phyloP scores from a whole-genome alignment of 2,329 filamentous ascomycete genomes.

The Graphiopsis chlorocephala region DNA sequence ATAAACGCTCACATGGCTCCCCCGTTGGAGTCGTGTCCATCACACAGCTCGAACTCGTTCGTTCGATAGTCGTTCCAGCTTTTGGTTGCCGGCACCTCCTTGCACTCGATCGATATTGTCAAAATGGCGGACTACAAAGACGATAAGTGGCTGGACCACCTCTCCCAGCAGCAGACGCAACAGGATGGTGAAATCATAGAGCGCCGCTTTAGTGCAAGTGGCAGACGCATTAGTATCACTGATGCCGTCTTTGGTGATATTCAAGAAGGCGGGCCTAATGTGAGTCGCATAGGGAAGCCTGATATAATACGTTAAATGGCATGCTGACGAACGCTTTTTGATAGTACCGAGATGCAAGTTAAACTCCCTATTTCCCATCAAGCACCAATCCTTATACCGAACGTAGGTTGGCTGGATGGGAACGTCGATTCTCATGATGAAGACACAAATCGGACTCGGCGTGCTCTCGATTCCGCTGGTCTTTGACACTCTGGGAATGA shows the following conservation, averaged over 20 bases:
- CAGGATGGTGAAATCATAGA: conserved; percentile 3
- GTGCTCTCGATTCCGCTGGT: conserved; percentile 49
- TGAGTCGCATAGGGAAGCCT: not conserved
- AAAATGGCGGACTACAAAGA: conserved; percentile 10
- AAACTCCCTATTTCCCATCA: not conserved
- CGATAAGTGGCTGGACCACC: conserved; percentile 9
- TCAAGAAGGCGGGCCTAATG: conserved; percentile 19
- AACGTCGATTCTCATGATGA: conserved; percentile 47
- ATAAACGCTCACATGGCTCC: not conserved
- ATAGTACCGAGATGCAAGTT: conserved; percentile 2
- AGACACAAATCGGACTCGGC: conserved; percentile 46
- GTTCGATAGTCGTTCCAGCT: not conserved
- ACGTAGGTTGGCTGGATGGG: conserved; percentile 49
- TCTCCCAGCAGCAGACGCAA: not conserved
- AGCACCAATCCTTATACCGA: not conserved
- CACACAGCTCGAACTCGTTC: not conserved
- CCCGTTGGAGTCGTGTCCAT: not conserved
- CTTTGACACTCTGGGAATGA: conserved; percentile 47
- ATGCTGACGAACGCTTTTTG: not conserved
- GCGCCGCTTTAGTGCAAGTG: conserved; percentile 9
- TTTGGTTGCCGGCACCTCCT: not conserved
- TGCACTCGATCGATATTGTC: no score
- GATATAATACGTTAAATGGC: conserved; percentile 14
- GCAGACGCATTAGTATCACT: conserved; percentile 4
- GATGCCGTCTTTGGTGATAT: conserved; percentile 25